A percentile compares a stretch with the other conserved stretches of the same genome.
Evolutionary conservation across 176 grass and related monocot species (phyloP).

Genomic region (bread wheat (Triticum aestivum)): DNA sequence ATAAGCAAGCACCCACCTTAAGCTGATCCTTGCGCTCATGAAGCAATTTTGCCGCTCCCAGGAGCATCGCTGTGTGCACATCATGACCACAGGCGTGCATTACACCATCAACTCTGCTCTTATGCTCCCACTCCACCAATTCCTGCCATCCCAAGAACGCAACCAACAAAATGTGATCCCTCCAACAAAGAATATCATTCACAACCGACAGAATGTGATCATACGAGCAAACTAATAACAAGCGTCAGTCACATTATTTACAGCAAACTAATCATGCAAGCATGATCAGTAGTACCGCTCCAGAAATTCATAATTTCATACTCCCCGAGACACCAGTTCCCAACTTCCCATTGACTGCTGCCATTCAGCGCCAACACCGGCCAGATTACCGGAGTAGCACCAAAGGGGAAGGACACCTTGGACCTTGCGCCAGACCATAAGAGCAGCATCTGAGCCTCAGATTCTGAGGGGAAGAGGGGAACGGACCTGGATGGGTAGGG

Average conservation of each 20-base stretch:
- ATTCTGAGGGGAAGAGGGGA: neutral
- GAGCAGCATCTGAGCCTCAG: neutral
- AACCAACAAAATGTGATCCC: neutral
- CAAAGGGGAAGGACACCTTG: neutral
- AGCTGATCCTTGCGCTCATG: slow-evolving; percentile 66
- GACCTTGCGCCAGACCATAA: neutral
- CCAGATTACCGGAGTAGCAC: neutral
- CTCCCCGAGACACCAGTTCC: neutral
- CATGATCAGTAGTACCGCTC: neutral
- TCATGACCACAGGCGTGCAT: slow-evolving; percentile 98
- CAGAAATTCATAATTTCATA: too few species aligned
- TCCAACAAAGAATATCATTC: neutral
- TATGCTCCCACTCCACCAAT: slow-evolving; percentile 90
- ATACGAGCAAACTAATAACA: neutral
- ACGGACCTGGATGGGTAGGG: slow-evolving; percentile 72
- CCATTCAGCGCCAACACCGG: neutral
- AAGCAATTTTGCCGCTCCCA: slow-evolving; percentile 91
- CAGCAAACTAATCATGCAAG: neutral
- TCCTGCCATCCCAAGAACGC: slow-evolving; percentile 36
- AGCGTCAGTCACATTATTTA: neutral
- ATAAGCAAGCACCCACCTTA: slow-evolving; percentile 35
- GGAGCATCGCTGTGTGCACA: slow-evolving; percentile 79
- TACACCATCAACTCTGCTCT: slow-evolving; percentile 77
- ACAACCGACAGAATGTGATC: neutral
- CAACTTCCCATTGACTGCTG: neutral